Evolutionary conservation across 139 green algal species (phyloP), one percentile per base, ranked within the genome.

Genomic region (Coccomyxa sp.): DNA sequence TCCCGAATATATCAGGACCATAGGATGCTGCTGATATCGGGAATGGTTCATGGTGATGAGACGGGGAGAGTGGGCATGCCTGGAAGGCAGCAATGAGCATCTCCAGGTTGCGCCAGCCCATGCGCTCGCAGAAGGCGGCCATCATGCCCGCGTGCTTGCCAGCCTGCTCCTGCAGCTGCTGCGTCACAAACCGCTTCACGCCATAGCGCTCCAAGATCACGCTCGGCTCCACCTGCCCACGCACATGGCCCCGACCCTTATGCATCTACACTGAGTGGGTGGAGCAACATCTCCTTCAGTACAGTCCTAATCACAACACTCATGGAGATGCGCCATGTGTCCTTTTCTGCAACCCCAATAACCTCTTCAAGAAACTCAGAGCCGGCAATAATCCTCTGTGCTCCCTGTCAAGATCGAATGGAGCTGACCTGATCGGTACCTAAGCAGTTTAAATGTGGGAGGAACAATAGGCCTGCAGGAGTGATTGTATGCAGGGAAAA

Each of bases 31-130:
- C 63, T 28, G 18, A 11, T 15, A 25, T 9, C 14, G 18, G 51
- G 57, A 51, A 7, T 51, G 3, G 3, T 51, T 51, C 38, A 51
- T 51, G 38, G 38, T 23, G n/a, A 17, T 51, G n/a, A 79, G 31
- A 23, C 23, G 9, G 27, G 1, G 31, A 79, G 74, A 17, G 38
- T 11, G 38, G 1, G 0, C 82, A 30, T 58, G 90, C 89, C 83
- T 95, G 91, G 85, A 97, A 96, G 79, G 92, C 90, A 27, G 90
- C 79, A 16, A 98, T 88, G 31, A 98, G 86, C 0, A 88, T 68
- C 85, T 96, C 91, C 82, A 98, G 81, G 85, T 94, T 88, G 13
- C 63, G 45, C 90, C 90, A 96, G 67, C 91, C 91, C 85, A 96
- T 82, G 79, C 92, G 89, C 77, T 93, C 91, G 81, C 94, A 98